phyloP scores from a whole-genome alignment of 768 basidiomycete genomes.

The Psilocybe subaeruginosa region DNA sequence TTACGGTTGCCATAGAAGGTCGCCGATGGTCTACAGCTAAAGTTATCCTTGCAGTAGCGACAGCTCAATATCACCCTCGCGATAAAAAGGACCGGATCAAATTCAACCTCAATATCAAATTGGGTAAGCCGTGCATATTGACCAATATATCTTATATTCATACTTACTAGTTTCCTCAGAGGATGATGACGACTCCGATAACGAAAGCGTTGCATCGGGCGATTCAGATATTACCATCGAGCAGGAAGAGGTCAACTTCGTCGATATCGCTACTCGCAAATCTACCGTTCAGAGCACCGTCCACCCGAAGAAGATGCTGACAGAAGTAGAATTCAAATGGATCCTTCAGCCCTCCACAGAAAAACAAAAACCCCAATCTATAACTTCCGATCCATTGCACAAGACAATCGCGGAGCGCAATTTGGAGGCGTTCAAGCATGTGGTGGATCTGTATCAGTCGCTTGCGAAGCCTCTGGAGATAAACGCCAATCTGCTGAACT shows the following conservation, averaged over 20 bases:
- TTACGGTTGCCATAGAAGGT: slow-evolving; percentile 50
- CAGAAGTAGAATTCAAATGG: slow-evolving; percentile 11
- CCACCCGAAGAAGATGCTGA: slow-evolving; percentile 41
- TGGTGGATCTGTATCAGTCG: slow-evolving; percentile 44
- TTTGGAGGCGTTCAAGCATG: slow-evolving; percentile 51
- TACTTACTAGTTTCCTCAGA: not conserved
- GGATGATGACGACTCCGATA: slow-evolving; percentile 39
- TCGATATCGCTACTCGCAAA: slow-evolving; percentile 55
- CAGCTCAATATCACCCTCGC: slow-evolving; percentile 53
- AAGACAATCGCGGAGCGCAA: slow-evolving; percentile 47
- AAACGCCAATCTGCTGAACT: slow-evolving; percentile 17
- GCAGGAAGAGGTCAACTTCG: slow-evolving; percentile 42
- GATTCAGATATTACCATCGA: slow-evolving; percentile 42
- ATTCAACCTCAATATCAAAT: slow-evolving; percentile 35
- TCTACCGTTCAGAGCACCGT: slow-evolving; percentile 44
- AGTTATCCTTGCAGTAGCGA: slow-evolving; percentile 59
- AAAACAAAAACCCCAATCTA: not conserved
- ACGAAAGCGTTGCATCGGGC: slow-evolving; percentile 42
- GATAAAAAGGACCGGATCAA: slow-evolving; percentile 34
- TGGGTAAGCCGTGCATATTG: slow-evolving; percentile 28
- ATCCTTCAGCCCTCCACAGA: not conserved
- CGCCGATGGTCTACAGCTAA: slow-evolving; percentile 61
- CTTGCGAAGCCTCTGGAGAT: slow-evolving; percentile 33
- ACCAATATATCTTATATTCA: not conserved
- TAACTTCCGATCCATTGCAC: slow-evolving; percentile 25